These are phyloP conservation scores for Epithemia pelagica DNA, from an alignment of 108 stramenopile genomes.

Conservation along the genomic window DNA sequence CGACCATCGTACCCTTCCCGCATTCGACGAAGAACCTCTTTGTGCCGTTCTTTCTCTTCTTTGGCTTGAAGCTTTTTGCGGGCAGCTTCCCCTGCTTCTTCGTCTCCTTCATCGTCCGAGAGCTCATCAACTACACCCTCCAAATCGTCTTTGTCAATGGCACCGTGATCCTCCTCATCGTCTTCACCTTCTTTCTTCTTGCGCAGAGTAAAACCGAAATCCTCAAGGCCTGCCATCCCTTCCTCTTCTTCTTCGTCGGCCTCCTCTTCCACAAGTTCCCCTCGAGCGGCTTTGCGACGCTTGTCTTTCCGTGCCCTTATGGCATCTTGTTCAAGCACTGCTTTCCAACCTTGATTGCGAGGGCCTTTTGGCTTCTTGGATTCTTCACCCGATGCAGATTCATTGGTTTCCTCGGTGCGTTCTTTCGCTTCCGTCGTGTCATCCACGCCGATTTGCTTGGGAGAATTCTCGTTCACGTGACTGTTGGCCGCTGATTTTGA, in stretches of 20 bases:
- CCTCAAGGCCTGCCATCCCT: conserved; percentile 81
- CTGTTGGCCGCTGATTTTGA: no score
- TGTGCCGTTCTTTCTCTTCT: conserved; percentile 86
- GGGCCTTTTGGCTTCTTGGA: conserved; percentile 31
- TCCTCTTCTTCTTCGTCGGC: conserved; percentile 92
- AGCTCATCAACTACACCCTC: conserved; percentile 84
- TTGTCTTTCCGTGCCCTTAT: conserved; percentile 59
- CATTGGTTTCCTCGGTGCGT: no score
- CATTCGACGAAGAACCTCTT: conserved; percentile 82
- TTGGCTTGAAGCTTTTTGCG: conserved; percentile 40
- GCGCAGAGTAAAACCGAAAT: conserved; percentile 74
- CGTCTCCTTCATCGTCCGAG: conserved; percentile 85
- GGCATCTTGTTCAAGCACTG: conserved; percentile 69
- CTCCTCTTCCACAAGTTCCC: conserved; percentile 70
- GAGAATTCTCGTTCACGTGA: neutral
- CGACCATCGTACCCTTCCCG: conserved; percentile 87
- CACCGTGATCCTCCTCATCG: conserved; percentile 43
- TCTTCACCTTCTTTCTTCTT: conserved; percentile 73
- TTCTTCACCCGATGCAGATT: no score
- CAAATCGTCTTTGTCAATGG: conserved; percentile 68
- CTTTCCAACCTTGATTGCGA: conserved; percentile 70
- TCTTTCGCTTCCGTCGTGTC: conserved; percentile 1
- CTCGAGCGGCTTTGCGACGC: conserved; percentile 30
- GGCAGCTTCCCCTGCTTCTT: conserved; percentile 68
- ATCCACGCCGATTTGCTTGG: conserved; percentile 8